Evolutionary conservation across 73 alveolate genomes (phyloP).

Genomic region (Stentor roeselii): DNA sequence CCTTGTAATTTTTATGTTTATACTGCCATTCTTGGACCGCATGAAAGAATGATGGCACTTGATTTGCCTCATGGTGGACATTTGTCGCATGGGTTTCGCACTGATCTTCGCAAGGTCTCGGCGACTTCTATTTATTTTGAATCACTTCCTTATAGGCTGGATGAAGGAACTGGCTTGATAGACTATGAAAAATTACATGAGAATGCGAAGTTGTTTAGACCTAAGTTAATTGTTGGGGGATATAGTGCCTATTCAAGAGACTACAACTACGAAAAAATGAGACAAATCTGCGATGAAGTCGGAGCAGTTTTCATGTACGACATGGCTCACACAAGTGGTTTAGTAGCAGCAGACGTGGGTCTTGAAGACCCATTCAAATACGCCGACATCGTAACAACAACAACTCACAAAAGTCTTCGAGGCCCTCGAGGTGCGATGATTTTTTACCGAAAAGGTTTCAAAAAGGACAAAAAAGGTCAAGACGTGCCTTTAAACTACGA

Average conservation of each 20-base stretch:
- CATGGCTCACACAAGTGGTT: slow-evolving; percentile 94
- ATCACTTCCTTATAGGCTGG: slow-evolving; percentile 76
- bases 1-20: slow-evolving; percentile 92
- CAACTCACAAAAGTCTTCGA: slow-evolving; percentile 92
- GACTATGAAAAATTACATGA: slow-evolving; percentile 87
- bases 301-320: slow-evolving; percentile 89
- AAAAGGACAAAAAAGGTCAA: slow-evolving; percentile 38
- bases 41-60: slow-evolving; percentile 80
- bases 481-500: slow-evolving; percentile 51
- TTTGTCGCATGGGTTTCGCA: slow-evolving; percentile 54
- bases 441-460: slow-evolving; percentile 65
- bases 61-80: slow-evolving; percentile 97
- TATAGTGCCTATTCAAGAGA: slow-evolving; percentile 83
- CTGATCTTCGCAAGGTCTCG: slow-evolving; percentile 62
- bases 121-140: slow-evolving; percentile 87
- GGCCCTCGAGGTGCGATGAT: slow-evolving; percentile 97
- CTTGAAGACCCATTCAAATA: slow-evolving; percentile 88
- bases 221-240: slow-evolving; percentile 88
- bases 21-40: slow-evolving; percentile 87
- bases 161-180: slow-evolving; percentile 79
- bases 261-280: slow-evolving; percentile 64
- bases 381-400: slow-evolving; percentile 93
- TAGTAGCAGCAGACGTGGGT: slow-evolving; percentile 52
- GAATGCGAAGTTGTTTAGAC: slow-evolving; percentile 82
- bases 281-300: slow-evolving; percentile 67